Evolutionary conservation across 2,329 filamentous ascomycete genomes (phyloP).

Genomic region (Ophiostoma fasciatum): DNA sequence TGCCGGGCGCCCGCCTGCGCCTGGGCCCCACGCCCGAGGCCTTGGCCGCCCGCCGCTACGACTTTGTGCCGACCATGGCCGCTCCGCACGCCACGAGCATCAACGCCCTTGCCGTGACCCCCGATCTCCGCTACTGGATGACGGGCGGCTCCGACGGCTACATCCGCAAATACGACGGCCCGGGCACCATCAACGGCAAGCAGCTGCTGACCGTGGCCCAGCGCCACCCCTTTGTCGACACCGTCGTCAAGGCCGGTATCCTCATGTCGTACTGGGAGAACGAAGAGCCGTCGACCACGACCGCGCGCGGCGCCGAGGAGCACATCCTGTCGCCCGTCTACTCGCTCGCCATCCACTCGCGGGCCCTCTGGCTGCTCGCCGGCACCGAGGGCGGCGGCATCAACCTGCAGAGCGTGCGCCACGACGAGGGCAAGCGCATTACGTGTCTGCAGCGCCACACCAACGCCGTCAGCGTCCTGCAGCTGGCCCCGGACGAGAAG

Average conservation of each 20-base stretch:
- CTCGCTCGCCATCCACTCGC: constrained; percentile 77
- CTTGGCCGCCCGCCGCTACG: constrained; percentile 68
- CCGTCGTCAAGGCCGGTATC: constrained; percentile 87
- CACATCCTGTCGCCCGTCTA: constrained; percentile 76
- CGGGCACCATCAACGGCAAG: constrained; percentile 89
- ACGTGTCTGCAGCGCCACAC: constrained; percentile 67
- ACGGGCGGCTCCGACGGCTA: constrained; percentile 91
- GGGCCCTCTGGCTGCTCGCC: constrained; percentile 81
- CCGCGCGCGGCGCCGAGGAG: constrained; percentile 36
- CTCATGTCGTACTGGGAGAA: constrained; percentile 98
- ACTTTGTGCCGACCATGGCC: constrained; percentile 93
- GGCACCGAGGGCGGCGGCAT: constrained; percentile 84
- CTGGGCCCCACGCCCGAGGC: constrained; percentile 61
- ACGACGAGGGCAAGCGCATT: constrained; percentile 88
- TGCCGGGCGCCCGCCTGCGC: constrained; percentile 24
- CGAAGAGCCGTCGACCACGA: constrained; percentile 49
- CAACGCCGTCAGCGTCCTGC: constrained; percentile 81
- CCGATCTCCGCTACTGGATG: constrained; percentile 89
- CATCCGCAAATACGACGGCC: constrained; percentile 92
- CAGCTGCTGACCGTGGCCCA: constrained; percentile 88
- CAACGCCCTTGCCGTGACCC: constrained; percentile 82
- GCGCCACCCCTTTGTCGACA: constrained; percentile 92
- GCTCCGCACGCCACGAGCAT: constrained; percentile 92
- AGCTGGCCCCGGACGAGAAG: constrained; percentile 68
- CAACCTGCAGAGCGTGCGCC: constrained; percentile 82